Evolutionary conservation across 345 rosid species (phyloP).

Genomic region (Citrus unshiu): DNA sequence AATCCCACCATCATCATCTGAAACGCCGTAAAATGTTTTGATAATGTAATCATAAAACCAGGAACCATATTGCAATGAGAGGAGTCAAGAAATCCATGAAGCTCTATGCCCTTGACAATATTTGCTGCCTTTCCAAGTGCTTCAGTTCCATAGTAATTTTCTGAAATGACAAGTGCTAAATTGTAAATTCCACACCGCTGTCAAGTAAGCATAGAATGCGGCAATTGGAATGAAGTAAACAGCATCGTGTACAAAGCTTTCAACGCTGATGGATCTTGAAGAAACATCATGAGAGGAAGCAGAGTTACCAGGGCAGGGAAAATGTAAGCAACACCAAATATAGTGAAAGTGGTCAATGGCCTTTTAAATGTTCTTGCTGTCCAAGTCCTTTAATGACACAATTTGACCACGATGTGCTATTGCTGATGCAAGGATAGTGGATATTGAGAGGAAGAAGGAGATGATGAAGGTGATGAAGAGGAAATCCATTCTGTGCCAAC

Average conservation of each 20-base stretch:
- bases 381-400: neutral
- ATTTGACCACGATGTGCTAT: neutral
- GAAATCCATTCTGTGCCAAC: conserved; percentile 18
- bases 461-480: conserved; percentile 21
- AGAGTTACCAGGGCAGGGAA: conserved; percentile 1
- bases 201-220: conserved; percentile 27
- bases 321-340: conserved; percentile 29
- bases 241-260: neutral
- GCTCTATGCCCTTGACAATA: conserved; percentile 37
- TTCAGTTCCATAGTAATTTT: conserved; percentile 36
- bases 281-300: neutral
- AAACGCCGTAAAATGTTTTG: neutral
- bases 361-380: conserved; percentile 31
- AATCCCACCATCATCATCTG: neutral
- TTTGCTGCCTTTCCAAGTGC: conserved; percentile 51
- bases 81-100: conserved; percentile 35
- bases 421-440: neutral
- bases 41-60: neutral
- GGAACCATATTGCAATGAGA: neutral
- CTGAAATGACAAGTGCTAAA: conserved; percentile 44
- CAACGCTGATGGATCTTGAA: neutral
- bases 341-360: conserved; percentile 31
- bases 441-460: conserved; percentile 11
- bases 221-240: neutral
- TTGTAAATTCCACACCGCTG: conserved; percentile 33